Conservation (phyloP, 2,329 filamentous ascomycete species). For the Colletotrichum tropicicola region DNA sequence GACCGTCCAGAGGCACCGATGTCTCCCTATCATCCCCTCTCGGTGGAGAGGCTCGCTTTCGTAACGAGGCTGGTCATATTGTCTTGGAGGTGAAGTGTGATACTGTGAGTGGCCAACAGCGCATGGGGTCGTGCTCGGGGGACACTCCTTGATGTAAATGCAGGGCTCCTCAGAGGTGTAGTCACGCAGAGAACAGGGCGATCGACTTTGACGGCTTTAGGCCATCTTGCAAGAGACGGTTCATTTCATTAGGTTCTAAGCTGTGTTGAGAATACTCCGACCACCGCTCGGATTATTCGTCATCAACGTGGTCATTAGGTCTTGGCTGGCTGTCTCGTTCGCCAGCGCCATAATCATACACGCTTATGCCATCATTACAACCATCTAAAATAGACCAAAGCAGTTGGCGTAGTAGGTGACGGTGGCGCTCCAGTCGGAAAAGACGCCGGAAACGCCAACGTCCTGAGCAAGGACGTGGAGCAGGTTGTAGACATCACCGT, state of each 20-base stretch:
- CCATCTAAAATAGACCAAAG: constrained; percentile 51
- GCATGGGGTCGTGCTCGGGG: too few relatives aligned
- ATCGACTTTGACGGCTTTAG: too few relatives aligned
- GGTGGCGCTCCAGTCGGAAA: constrained; percentile 76
- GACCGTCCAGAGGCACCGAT: too few relatives aligned
- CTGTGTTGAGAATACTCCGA: not conserved
- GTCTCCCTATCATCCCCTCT: too few relatives aligned
- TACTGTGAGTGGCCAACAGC: too few relatives aligned
- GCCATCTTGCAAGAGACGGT: not conserved
- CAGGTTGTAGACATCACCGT: constrained; percentile 74
- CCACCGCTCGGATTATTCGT: not conserved
- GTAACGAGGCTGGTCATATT: too few relatives aligned
- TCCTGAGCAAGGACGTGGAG: constrained; percentile 70
- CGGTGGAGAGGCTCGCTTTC: too few relatives aligned
- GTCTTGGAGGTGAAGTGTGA: too few relatives aligned
- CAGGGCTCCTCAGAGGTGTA: too few relatives aligned
- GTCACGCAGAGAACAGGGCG: too few relatives aligned
- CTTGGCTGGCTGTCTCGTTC: not conserved
- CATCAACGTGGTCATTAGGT: not conserved
- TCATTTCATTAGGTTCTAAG: constrained; percentile 6
- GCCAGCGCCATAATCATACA: not conserved
- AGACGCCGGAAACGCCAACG: constrained; percentile 69
- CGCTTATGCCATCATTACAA: not conserved
- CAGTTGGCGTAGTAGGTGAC: constrained; percentile 79
- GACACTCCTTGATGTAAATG: too few relatives aligned